Evolutionary conservation across 306 rosid species (phyloP), one percentile per base, ranked within the genome.

Genomic region (Ochetophila trinervis): DNA sequence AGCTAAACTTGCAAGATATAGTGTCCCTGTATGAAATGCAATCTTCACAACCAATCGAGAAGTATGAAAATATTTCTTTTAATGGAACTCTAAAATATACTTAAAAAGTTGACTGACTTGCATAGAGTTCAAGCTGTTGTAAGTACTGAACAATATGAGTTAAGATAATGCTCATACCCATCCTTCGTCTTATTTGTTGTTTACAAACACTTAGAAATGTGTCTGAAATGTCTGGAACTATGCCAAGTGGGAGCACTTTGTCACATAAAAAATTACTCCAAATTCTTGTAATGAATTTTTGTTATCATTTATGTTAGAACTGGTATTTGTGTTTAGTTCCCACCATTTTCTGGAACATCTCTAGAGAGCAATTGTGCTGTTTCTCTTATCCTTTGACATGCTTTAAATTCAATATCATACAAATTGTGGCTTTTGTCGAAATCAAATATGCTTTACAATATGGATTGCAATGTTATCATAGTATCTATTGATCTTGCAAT

Each of bases 71-170:
- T 15, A 56, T 55, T 67, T 51, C 35, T 56, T 20, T 36, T 9
- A 34, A 19, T 49, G 22, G 45, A 40, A 12, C 12, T 40, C 3
- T 4, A 27, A 27, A 27, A 27, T 27, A 27, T 8, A 12, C 12
- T 40, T 9, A 40, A 40, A 30, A 60, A 49, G 6, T 51, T 21
- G 24, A 22, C 5, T 45, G n/a, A 16, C 42, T 62, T 18, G 13
- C 14, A 59, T 16, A 35, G 37, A n/a, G 47, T 40, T 13, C 58
- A 55, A 20, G 24, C 13, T 40, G 15, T 16, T 44, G 18, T 6
- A 74, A 40, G 18, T 24, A 7, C 37, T 21, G 59, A 71, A 9
- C 24, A 22, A 51, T 60, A 40, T 11, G 42, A 53, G 17, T 70
- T 50, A 23, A 14, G 48, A 50, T 9, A 70, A 52, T 49, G 27